Base-by-base conservation (phyloP, 1,284 basidiomycete genomes). In the Tylopilus sp. region DNA sequence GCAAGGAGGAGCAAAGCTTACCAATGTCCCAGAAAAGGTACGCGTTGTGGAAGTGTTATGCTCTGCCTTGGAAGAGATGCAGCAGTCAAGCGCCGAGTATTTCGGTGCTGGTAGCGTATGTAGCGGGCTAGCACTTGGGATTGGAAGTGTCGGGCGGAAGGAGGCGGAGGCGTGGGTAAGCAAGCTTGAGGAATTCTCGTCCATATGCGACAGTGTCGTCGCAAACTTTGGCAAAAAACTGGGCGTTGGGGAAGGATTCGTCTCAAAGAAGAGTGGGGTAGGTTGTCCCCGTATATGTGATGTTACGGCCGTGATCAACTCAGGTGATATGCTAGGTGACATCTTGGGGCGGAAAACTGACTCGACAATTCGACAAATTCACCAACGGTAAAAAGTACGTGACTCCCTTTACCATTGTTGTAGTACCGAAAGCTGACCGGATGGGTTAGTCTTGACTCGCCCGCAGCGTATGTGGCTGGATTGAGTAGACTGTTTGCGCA, bases 381-480 rank as follows among this genome's bases (percentile, higher is more conserved):
- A 91, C 91, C 35, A 92, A 86, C 57, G 88, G 85, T 52, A 92
- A 92, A 71, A 91, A 88, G 92, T 94, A 65, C 63, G 84, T 74
- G 49, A 40, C 57, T 52, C 54, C 21, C 44, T 42, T 14, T 31
- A 11, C 52, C 38, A 20, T 11, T 40, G 21, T 41, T 36, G 17
- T 36, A 18, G 34, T 48, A 38, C 58, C 36, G 26, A 31, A 46
- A 38, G 52, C 50, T 60, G 37, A 61, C 46, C 53, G 30, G 38
- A 50, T 36, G 34, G 44, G 40, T 56, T 62, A 94, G 91, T 61
- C 76, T 92, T 48, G 93, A 97, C 67, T 92, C 91, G 18, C 89
- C 91, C 2, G 84, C 87, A 3, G 79, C 80, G 14, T 97, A 98
- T 66, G 87, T 94, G 53, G 80, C 88, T 56, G 82, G 83, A 21